Percentiles rank a stretch among this genome's conserved stretches.
These are phyloP conservation scores for Malassezia restricta DNA, from an alignment of 1,284 basidiomycete species.

Conservation along the genomic window DNA sequence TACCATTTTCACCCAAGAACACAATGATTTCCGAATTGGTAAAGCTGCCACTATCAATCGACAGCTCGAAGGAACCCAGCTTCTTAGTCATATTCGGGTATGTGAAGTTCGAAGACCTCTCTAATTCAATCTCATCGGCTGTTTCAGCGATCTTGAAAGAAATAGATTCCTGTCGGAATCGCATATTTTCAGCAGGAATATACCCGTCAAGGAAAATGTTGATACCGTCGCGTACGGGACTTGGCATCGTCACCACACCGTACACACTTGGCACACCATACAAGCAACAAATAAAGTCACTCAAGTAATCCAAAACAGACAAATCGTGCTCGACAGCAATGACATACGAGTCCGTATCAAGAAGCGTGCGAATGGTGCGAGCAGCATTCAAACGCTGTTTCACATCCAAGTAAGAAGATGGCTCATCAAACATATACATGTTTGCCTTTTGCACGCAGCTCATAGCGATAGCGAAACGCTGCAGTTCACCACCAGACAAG, in stretches of 20 bases:
- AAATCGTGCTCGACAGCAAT: constrained; percentile 46
- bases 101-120: constrained; percentile 30
- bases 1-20: constrained; percentile 46
- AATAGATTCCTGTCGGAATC: constrained; percentile 44
- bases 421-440: constrained; percentile 47
- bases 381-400: constrained; percentile 46
- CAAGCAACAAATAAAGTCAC: constrained; percentile 46
- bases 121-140: constrained; percentile 36
- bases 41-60: constrained; percentile 41
- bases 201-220: constrained; percentile 46
- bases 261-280: constrained; percentile 45
- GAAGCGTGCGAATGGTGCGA: constrained; percentile 38
- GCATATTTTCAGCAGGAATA: constrained; percentile 46
- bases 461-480: constrained; percentile 46
- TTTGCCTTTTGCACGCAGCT: constrained; percentile 44
- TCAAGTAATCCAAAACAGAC: constrained; percentile 45
- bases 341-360: constrained; percentile 44
- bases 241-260: constrained; percentile 44
- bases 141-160: constrained; percentile 46
- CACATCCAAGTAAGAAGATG: constrained; percentile 45
- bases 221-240: constrained; percentile 45
- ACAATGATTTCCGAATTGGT: constrained; percentile 45
- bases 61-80: constrained; percentile 40
- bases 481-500: constrained; percentile 44
- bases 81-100: constrained; percentile 45